Conservation (phyloP, 2,329 filamentous ascomycete species). For the Penicillium sp. region DNA sequence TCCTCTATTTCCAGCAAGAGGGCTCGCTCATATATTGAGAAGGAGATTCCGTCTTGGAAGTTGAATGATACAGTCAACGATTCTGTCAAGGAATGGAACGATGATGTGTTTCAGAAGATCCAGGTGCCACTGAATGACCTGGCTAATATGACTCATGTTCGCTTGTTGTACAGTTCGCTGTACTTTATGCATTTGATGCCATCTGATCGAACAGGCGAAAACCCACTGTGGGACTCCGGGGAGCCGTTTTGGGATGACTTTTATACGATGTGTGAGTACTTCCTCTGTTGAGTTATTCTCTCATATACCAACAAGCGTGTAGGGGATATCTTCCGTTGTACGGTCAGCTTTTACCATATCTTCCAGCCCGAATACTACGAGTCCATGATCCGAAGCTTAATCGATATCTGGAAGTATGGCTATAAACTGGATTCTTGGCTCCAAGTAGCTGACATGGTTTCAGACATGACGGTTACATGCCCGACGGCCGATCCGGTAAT, state of each 20-base stretch:
- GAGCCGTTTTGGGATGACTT: slow-evolving; percentile 74
- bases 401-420: slow-evolving; percentile 66
- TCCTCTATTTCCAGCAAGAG: slow-evolving; percentile 68
- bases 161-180: slow-evolving; percentile 38
- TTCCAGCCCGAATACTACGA: slow-evolving; percentile 65
- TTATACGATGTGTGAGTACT: slow-evolving; percentile 58
- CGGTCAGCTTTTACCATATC: slow-evolving; percentile 67
- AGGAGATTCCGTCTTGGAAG: slow-evolving; percentile 66
- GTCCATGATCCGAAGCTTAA: slow-evolving; percentile 67
- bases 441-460: not conserved
- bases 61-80: slow-evolving; percentile 57
- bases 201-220: slow-evolving; percentile 71
- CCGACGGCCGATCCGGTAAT: slow-evolving; percentile 69
- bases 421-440: not conserved
- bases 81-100: slow-evolving; percentile 61
- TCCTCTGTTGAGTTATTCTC: not conserved
- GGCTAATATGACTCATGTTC: slow-evolving; percentile 36
- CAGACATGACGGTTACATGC: slow-evolving; percentile 59
- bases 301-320: slow-evolving; percentile 34
- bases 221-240: slow-evolving; percentile 64
- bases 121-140: slow-evolving; percentile 40
- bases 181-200: slow-evolving; percentile 72
- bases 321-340: slow-evolving; percentile 68
- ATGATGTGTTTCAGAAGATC: slow-evolving; percentile 57
- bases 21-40: slow-evolving; percentile 67